Evolutionary conservation across 257 asterid genomes (phyloP).

Genomic region (Leonotis leonurus): DNA sequence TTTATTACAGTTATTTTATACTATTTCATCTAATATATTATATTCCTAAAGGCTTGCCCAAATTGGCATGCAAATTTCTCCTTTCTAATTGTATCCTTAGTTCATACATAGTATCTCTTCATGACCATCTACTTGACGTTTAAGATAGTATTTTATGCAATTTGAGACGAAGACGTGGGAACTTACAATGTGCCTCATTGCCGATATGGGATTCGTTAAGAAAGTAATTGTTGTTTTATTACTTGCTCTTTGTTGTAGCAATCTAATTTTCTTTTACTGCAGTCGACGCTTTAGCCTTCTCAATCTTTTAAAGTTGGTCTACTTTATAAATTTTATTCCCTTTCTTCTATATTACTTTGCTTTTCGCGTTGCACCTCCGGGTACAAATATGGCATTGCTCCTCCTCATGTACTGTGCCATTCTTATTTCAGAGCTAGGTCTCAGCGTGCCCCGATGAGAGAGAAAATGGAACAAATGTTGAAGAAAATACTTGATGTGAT

Average conservation of each 20-base stretch:
- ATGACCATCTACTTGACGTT: not conserved
- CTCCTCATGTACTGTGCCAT: slow-evolving; percentile 14
- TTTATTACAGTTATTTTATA: too few relatives aligned
- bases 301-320: not conserved
- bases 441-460: slow-evolving; percentile 68
- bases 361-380: not conserved
- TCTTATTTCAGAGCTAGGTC: slow-evolving; percentile 62
- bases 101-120: too few relatives aligned
- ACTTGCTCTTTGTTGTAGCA: not conserved
- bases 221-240: not conserved
- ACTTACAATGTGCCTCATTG: not conserved
- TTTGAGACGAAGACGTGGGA: not conserved
- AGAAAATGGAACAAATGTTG: slow-evolving; percentile 22
- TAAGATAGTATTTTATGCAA: not conserved
- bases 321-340: not conserved
- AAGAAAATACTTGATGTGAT: slow-evolving; percentile 24
- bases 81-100: too few relatives aligned
- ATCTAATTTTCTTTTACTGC: not conserved
- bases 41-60: too few relatives aligned
- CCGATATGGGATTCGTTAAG: not conserved
- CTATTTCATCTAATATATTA: too few relatives aligned
- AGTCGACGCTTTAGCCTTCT: not conserved
- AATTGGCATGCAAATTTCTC: too few relatives aligned
- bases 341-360: not conserved
- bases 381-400: not conserved